Base-by-base conservation (phyloP, 1,284 basidiomycete genomes). In the Apiotrichum siamense region DNA sequence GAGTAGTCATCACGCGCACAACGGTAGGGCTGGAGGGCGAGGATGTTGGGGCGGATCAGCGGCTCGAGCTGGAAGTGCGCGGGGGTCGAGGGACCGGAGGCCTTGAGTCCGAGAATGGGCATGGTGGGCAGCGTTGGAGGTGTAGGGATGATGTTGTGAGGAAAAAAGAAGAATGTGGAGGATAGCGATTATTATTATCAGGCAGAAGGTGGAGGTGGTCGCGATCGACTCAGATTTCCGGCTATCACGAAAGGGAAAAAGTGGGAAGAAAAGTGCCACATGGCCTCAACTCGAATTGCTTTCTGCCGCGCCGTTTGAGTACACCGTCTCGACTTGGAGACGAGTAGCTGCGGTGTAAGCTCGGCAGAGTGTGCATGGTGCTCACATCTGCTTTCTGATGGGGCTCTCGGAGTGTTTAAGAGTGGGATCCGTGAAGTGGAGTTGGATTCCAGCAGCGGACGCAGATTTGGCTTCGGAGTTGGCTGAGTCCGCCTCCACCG, bases 1-100 rank as follows among this genome's bases (percentile, higher is more conserved):
- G 86, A 84, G 76, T 97, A 99, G 77, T 98, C 94, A 67, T 99
- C 96, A 47, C 94, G 80, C 1, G 96, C 96, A 65, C 91, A 97
- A 27, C 93, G 84, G 75, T 99, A 98, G 0, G 96, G 96, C 54
- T 86, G 83, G 18, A 98, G 78, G 2, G 88, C 77, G 49, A 97
- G 85, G 64, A 99, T 97, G 70, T 98, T 98, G 17, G 88, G 87
- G 25, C 94, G 82, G 62, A 97, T 87, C 51, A 90, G 83, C n/a
- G 76, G 73, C 75, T 87, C 83, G 55, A 93, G 84, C 64, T 83
- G 77, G 67, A 93, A 93, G 75, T 91, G 89, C 15, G 82, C 69
- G 1, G 89, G 87, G 33, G 78, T 75, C 11, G 76, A 72, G 9
- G 81, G 78, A 43, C 75, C 76, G 26, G 61, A 54, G 9, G 63